Evolutionary conservation across 2,329 filamentous ascomycete genomes (phyloP).

Genomic region (Diaporthe australafricana): DNA sequence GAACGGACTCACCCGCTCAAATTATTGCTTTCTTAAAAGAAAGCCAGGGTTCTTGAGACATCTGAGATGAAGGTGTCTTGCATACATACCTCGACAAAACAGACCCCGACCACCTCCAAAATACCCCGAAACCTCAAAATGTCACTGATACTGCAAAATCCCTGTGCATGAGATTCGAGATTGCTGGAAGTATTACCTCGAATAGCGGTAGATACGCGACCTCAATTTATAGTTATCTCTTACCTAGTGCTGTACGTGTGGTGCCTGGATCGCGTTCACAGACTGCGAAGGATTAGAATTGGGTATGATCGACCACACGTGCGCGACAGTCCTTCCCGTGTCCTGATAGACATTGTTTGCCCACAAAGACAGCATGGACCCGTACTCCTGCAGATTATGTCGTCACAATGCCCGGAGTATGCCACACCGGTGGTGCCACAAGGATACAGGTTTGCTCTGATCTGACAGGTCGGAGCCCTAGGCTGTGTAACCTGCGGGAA

Average conservation of each 20-base stretch:
- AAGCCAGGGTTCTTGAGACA: too few relatives aligned
- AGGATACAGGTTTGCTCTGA: background rate
- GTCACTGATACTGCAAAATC: background rate
- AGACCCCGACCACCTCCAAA: background rate
- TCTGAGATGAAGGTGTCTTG: background rate
- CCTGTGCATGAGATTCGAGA: background rate
- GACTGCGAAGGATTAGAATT: background rate
- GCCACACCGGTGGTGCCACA: background rate
- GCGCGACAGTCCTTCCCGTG: background rate
- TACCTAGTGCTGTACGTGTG: background rate
- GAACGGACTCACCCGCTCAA: too few relatives aligned
- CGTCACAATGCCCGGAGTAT: background rate
- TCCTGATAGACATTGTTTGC: background rate
- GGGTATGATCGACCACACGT: constrained; percentile 2
- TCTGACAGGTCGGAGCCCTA: background rate
- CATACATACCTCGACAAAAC: background rate
- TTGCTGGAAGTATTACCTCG: background rate
- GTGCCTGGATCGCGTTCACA: background rate
- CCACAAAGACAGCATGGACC: background rate
- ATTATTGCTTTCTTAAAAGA: too few relatives aligned
- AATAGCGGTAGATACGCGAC: background rate
- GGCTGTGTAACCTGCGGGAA: background rate
- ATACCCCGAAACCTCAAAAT: background rate
- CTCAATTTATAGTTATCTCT: too few relatives aligned
- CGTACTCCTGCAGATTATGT: background rate